These are phyloP conservation scores for Fabrea salina DNA, from an alignment of 169 alveolate species.

Conservation along the genomic window DNA sequence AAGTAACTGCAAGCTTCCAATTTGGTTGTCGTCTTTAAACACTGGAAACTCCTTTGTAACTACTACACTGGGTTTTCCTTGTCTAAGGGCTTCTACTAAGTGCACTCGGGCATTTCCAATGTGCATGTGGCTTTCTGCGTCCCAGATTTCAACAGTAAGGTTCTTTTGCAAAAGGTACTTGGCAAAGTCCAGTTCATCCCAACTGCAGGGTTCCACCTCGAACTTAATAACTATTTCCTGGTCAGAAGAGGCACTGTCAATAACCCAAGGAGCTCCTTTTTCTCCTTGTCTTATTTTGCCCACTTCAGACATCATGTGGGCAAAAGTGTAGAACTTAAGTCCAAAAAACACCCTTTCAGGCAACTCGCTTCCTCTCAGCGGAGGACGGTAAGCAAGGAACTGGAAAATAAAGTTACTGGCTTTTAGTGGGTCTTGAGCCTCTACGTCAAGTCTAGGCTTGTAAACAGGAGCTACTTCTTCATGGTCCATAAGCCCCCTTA, in stretches of 20 bases:
- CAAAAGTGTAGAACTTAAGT: background rate
- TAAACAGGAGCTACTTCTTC: background rate
- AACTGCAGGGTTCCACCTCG: background rate
- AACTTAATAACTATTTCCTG: background rate
- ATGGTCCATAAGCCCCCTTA: slow-evolving; percentile 13
- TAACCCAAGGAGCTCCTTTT: slow-evolving; percentile 2
- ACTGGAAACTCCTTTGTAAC: slow-evolving; percentile 15
- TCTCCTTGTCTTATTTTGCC: background rate
- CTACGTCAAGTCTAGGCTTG: slow-evolving; percentile 14
- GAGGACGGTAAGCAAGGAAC: background rate
- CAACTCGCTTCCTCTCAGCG: background rate
- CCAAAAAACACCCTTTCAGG: background rate
- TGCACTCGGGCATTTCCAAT: background rate
- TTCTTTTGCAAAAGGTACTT: slow-evolving; percentile 3
- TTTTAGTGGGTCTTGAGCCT: slow-evolving; percentile 29
- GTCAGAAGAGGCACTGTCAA: background rate
- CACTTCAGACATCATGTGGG: background rate
- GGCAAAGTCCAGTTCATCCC: slow-evolving; percentile 17
- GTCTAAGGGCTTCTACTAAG: background rate
- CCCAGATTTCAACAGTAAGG: slow-evolving; percentile 16
- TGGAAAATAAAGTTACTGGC: slow-evolving; percentile 13
- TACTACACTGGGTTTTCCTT: slow-evolving; percentile 14
- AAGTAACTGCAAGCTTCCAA: slow-evolving; percentile 5
- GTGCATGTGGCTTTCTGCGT: slow-evolving; percentile 1
- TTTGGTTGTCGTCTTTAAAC: background rate